These are phyloP conservation scores for Rubroboletus satanas DNA, from an alignment of 768 basidiomycete genomes.

Conservation along the genomic window DNA sequence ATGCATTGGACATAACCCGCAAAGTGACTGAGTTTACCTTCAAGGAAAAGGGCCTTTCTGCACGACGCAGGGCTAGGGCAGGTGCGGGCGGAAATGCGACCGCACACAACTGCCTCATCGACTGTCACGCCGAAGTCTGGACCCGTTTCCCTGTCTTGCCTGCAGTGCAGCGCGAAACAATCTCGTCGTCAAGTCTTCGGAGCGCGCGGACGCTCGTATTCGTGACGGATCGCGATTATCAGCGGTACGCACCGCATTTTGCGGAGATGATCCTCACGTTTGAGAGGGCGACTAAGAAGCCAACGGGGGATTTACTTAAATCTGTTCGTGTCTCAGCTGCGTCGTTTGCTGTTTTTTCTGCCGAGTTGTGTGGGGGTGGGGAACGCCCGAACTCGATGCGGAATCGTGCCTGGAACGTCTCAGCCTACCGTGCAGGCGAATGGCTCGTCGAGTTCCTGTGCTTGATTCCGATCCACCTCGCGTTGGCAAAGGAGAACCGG, in stretches of 20 bases:
- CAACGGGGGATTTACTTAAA: conserved; percentile 43
- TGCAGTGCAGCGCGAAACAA: conserved; percentile 45
- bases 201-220: conserved; percentile 39
- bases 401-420: conserved; percentile 28
- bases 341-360: conserved; percentile 27
- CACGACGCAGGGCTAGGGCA: not conserved
- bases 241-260: conserved; percentile 42
- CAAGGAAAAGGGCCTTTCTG: conserved; percentile 36
- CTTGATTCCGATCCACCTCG: conserved; percentile 62
- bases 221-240: conserved; percentile 37
- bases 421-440: conserved; percentile 48
- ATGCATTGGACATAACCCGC: conserved; percentile 50
- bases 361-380: conserved; percentile 4
- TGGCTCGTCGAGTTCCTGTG: conserved; percentile 62
- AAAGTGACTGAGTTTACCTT: conserved; percentile 56
- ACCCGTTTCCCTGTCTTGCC: conserved; percentile 56
- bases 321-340: conserved; percentile 35
- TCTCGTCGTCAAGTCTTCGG: conserved; percentile 34
- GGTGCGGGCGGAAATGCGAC: conserved; percentile 12
- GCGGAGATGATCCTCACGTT: conserved; percentile 42
- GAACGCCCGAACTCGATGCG: not conserved
- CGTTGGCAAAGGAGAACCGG: conserved; percentile 54
- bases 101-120: conserved; percentile 48
- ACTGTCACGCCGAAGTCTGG: conserved; percentile 57
- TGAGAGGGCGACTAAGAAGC: conserved; percentile 50